These are phyloP conservation scores for Wallacemonas sp. DNA, from an alignment of 208 protist genomes.

Conservation along the genomic window DNA sequence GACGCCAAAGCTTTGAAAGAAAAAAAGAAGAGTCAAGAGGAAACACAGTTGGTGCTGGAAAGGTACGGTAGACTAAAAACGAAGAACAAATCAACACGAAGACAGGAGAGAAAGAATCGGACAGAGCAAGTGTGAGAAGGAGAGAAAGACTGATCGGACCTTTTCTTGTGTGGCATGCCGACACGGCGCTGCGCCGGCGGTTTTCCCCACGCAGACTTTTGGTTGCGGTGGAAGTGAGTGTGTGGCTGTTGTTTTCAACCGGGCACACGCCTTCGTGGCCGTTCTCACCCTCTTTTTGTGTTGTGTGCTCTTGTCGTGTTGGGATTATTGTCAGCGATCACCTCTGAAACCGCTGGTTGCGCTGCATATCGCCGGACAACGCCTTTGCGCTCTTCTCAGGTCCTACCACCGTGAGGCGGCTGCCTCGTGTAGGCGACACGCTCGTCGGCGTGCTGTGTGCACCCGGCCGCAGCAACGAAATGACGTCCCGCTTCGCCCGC, in stretches of 20 bases:
- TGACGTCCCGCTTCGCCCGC: constrained; percentile 28
- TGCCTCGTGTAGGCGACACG: neutral
- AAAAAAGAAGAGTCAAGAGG: neutral
- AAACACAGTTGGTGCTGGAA: constrained; percentile 6
- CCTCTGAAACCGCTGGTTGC: neutral
- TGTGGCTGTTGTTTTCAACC: too few relatives aligned
- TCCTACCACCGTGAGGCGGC: neutral
- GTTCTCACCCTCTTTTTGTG: neutral
- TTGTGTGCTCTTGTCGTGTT: neutral
- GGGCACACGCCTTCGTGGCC: too few relatives aligned
- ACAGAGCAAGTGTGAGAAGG: too few relatives aligned
- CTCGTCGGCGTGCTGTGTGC: constrained; percentile 1
- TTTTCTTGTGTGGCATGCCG: neutral
- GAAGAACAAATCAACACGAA: too few relatives aligned
- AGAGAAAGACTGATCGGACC: neutral
- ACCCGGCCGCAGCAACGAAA: constrained; percentile 7
- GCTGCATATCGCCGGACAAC: neutral
- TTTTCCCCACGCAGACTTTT: too few relatives aligned
- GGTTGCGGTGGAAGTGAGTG: too few relatives aligned
- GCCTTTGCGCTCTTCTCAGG: neutral
- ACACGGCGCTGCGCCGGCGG: constrained; percentile 13
- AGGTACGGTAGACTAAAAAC: too few relatives aligned
- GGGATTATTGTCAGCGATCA: neutral
- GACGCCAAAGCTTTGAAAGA: neutral
- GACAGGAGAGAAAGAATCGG: too few relatives aligned